Evolutionary conservation across 352 stramenopile species (phyloP), one percentile per base, ranked within the genome.

Genomic region (Globisporangium echinulatum): DNA sequence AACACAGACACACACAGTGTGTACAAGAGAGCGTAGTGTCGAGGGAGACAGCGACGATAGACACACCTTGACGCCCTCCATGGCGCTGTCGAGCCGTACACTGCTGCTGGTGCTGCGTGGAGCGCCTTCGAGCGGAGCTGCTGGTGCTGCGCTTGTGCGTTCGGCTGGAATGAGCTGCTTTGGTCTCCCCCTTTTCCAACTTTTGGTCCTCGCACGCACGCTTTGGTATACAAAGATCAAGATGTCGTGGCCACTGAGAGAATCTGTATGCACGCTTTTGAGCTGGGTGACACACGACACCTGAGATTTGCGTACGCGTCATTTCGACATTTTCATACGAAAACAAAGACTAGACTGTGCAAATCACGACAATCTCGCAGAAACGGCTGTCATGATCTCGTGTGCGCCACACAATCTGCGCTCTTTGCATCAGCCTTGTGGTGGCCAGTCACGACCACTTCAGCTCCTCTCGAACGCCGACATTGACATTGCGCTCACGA

Each of bases 31-130:
- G 43, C 43, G 10, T 10, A 0, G 11, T 17, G 43, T 33, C 43
- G 13, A 17, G 42, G 13, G 6, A 15, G 43, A 5, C 3, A n/a
- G 5, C 11, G 17, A 52, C 11, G 49, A 25, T 46, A 37, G 14
- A 37, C 58, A 56, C 56, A 85, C 77, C 72, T 87, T 87, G 53
- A 87, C 77, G 48, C 77, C 77, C 60, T 85, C 77, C 74, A 85
- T 87, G 60, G 43, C 43, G 43, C 43, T 48, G 11, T 48, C 43
- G 43, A 11, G 43, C n/a, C 43, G n/a, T 15, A 15, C 43, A 15
- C 43, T 48, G 43, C 43, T 47, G 42, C 39, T 8, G 7, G 7
- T 43, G 39, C 11, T 48, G 43, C 11, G 42, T 14, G 8, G 42
- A 47, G n/a, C 43, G 39, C 39, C 7, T 11, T 43, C 39, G 39